These are phyloP conservation scores for Teratosphaeriaceae sp. DNA, from an alignment of 2,329 filamentous ascomycete species.

Conservation along the genomic window DNA sequence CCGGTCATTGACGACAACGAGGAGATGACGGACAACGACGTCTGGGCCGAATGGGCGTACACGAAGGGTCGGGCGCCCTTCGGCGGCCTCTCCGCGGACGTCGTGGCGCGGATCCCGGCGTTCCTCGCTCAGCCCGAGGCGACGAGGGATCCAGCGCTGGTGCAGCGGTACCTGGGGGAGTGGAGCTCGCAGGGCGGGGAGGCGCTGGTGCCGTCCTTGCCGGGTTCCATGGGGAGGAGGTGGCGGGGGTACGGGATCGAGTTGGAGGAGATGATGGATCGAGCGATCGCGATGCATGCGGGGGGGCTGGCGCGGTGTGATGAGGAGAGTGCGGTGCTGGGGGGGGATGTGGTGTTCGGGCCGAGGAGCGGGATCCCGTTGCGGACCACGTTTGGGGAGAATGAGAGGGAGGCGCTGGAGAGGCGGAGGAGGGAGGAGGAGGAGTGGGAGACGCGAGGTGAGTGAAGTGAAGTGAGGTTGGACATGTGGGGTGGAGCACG, in stretches of 20 bases:
- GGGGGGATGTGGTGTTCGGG: background rate
- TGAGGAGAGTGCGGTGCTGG: background rate
- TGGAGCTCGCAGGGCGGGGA: background rate
- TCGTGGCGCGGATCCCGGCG: background rate
- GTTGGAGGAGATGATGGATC: background rate
- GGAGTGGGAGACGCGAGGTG: constrained; percentile 2
- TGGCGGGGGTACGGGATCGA: background rate
- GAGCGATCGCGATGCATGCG: background rate
- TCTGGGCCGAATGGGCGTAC: background rate
- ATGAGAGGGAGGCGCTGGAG: background rate
- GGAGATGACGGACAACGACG: too few relatives aligned
- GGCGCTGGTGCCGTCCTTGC: constrained; percentile 3
- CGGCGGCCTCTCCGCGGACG: background rate
- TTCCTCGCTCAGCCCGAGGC: background rate
- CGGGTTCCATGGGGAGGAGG: background rate
- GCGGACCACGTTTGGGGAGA: background rate
- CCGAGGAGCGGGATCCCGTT: background rate
- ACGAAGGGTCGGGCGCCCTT: background rate
- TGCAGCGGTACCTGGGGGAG: background rate
- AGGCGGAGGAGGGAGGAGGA: constrained; percentile 5
- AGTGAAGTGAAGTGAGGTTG: constrained; percentile 6
- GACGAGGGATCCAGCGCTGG: background rate
- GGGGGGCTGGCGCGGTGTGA: background rate
- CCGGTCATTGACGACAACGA: too few relatives aligned
- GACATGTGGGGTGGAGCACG: constrained; percentile 1